Percentiles rank a stretch among this genome's conserved stretches.
phyloP scores from a whole-genome alignment of 306 rosid genomes.

The Dicorynia guianensis region DNA sequence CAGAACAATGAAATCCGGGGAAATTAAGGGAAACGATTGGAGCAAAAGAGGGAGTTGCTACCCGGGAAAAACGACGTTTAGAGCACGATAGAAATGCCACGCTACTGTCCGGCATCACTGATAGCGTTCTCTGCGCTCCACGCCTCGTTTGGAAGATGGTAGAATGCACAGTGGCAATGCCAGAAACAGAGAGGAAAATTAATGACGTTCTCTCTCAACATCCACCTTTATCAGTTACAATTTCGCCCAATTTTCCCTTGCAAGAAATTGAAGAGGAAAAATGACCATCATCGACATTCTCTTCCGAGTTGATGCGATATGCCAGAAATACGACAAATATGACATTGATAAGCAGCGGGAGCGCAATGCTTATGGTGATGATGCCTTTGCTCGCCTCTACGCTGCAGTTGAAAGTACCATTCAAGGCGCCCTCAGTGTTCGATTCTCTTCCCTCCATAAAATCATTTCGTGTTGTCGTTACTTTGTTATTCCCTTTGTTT shows the following conservation, averaged over 20 bases:
- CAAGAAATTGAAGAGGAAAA: constrained; percentile 10
- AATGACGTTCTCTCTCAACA: neutral
- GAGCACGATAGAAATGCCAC: constrained; percentile 1
- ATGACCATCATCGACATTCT: constrained; percentile 80
- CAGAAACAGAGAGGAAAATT: constrained; percentile 8
- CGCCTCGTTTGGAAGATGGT: neutral
- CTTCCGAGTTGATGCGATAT: constrained; percentile 77
- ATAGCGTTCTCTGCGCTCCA: neutral
- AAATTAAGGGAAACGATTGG: neutral
- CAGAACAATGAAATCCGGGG: neutral
- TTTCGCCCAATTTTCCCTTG: neutral
- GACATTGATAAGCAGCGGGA: constrained; percentile 81
- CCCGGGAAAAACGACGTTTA: neutral
- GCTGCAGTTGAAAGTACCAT: constrained; percentile 56
- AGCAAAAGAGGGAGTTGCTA: neutral
- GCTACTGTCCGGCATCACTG: neutral
- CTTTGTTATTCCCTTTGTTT: neutral
- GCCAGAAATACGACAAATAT: constrained; percentile 75
- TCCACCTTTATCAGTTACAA: neutral
- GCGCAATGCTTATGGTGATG: constrained; percentile 73
- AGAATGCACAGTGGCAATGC: neutral
- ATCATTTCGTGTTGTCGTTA: too few species aligned
- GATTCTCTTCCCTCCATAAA: neutral
- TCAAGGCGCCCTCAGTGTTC: constrained; percentile 56
- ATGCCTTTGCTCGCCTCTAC: constrained; percentile 67